Percentiles rank a stretch among this genome's conserved stretches.
Conservation (phyloP, 129 eudicot genomes). For the Ambrosia artemisiifolia region DNA sequence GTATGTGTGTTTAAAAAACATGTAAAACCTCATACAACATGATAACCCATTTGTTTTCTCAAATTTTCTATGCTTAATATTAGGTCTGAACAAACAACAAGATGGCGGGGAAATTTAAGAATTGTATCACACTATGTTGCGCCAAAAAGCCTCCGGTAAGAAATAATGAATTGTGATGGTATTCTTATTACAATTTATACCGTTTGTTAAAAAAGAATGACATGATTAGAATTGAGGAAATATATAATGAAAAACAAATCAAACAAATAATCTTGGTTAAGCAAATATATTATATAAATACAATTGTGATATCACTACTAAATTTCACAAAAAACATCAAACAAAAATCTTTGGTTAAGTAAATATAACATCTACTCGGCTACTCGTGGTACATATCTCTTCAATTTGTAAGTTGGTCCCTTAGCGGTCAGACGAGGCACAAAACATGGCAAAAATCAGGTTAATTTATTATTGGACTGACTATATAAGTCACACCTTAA, state of each 20-base stretch:
- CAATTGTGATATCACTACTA: neutral
- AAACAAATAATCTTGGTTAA: neutral
- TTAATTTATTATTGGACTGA: neutral
- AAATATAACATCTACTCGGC: too few relatives aligned
- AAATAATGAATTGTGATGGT: neutral
- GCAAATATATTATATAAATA: neutral
- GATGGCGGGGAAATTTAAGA: conserved; percentile 45
- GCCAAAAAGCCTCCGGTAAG: conserved; percentile 41
- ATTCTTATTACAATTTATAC: neutral
- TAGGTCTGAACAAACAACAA: conserved; percentile 15
- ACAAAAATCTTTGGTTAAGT: too few relatives aligned
- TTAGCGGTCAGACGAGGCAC: neutral
- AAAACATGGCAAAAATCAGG: neutral
- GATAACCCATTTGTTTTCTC: neutral
- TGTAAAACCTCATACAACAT: neutral
- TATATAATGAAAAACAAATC: neutral
- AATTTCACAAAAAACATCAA: neutral
- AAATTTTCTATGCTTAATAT: neutral
- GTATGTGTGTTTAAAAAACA: neutral
- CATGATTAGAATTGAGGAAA: neutral
- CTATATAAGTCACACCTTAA: neutral
- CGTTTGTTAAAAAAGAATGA: neutral
- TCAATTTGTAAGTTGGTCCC: neutral
- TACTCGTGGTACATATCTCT: too few relatives aligned
- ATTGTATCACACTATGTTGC: conserved; percentile 56